Base-by-base conservation (phyloP, 2,329 filamentous ascomycete genomes). In the Dothistroma pini region DNA sequence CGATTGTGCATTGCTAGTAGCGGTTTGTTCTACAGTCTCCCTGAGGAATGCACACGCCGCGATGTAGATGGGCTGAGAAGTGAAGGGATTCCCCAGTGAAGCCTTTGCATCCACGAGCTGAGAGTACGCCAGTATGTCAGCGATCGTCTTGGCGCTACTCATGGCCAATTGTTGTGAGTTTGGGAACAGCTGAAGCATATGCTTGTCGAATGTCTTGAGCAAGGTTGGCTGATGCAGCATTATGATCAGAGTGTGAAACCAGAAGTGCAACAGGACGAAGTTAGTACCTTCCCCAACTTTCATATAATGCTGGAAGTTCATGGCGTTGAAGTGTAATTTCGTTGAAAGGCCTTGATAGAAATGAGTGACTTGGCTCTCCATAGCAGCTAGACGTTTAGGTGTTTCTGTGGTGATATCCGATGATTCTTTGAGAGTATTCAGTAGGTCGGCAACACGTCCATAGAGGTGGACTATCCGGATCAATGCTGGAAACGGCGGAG, bases 131-230 rank as follows among this genome's bases (percentile, higher is more conserved):
- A 96, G 77, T 16, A 96, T 96, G 69, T 96, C 91, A 35, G 90
- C 91, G 62, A 96, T 95, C 0, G 91, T 96, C 77, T 96, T 96
- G 12, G 91, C 92, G 25, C 90, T 93, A 14, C 89, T 93, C 88
- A 93, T 93, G 62, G 89, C 91, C 5, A 86, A 70, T 72, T 95
- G 90, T 59, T 90, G 86, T 66, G 90, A 95, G 70, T 95, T 90
- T 0, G 89, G 85, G 41, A 91, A 85, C 0, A 96, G 80, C 59
- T 91, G 88, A 54, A 90, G 82, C 57, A 89, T 87, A 22, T 80
- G 79, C 2, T 84, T 85, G 66, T 86, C 85, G 59, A 95, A 92
- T 0, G 89, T 90, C 53, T 91, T 89, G 57, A 96, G 79, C 1
- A 96, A 78, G 0, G 90, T 93, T 0, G 91, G 91, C 66, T 93